Evolutionary conservation across 2,329 filamentous ascomycete species (phyloP).

Genomic region (Fusarium algeriense): DNA sequence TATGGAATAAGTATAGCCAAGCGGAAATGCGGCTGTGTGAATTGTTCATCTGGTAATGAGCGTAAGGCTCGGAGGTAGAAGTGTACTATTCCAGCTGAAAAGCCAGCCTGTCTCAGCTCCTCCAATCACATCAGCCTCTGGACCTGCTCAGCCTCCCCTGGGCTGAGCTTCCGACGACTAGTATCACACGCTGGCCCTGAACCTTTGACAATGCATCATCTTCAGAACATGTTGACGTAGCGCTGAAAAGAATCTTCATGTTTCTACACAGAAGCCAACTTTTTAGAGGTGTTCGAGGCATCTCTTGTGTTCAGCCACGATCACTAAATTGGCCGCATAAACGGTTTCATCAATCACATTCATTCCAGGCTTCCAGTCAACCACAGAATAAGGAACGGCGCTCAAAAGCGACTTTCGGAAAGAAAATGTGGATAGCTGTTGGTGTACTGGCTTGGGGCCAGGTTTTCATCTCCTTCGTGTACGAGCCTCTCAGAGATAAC

Average conservation of each 20-base stretch:
- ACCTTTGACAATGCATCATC: too few species aligned
- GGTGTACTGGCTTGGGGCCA: accelerated
- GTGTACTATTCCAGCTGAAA: not conserved
- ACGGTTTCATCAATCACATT: accelerated
- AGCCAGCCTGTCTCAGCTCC: accelerated
- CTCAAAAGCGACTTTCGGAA: not conserved
- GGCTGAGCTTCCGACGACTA: not conserved
- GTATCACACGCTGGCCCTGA: not conserved
- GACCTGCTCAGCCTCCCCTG: not conserved
- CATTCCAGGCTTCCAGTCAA: accelerated
- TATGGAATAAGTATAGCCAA: too few species aligned
- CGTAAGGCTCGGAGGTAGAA: not conserved
- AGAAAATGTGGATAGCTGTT: accelerated
- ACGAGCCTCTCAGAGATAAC: not conserved
- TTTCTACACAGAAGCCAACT: accelerated
- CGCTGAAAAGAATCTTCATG: not conserved
- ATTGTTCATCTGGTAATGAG: not conserved
- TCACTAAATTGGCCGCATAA: too few species aligned
- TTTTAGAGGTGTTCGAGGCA: accelerated
- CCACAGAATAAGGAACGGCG: accelerated
- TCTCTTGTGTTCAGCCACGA: accelerated
- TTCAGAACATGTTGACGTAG: accelerated
- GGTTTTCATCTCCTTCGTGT: not conserved
- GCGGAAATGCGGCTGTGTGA: not conserved
- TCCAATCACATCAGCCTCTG: accelerated